Percentiles rank a stretch among this genome's conserved stretches.
These are phyloP conservation scores for Neltuma alba DNA, from an alignment of 306 rosid genomes.

Conservation along the genomic window DNA sequence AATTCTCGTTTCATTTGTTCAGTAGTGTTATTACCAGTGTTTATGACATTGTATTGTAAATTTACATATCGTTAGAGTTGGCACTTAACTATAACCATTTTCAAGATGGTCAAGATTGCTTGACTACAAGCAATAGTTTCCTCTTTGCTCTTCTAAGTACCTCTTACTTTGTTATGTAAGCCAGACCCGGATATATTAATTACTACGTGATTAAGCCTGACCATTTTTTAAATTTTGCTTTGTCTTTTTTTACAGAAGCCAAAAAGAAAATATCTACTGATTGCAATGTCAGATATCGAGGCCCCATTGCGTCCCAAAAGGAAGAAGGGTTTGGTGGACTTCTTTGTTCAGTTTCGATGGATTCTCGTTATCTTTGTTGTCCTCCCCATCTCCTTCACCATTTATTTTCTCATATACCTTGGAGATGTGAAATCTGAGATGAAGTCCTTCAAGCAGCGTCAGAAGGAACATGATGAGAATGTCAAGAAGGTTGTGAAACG, in stretches of 20 bases:
- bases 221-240: background rate
- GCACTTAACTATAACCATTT: background rate
- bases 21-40: background rate
- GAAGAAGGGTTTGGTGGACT: conserved; percentile 89
- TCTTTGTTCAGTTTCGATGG: conserved; percentile 84
- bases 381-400: conserved; percentile 83
- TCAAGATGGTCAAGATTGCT: background rate
- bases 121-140: background rate
- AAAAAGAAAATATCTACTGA: background rate
- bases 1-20: background rate
- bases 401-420: conserved; percentile 84
- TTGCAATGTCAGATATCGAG: conserved; percentile 81
- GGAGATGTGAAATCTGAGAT: conserved; percentile 88
- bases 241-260: conserved; percentile 18
- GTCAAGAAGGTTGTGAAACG: conserved; percentile 83
- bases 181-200: background rate
- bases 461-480: conserved; percentile 88
- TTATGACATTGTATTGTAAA: background rate
- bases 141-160: background rate
- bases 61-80: background rate
- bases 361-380: conserved; percentile 88
- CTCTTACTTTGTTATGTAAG: background rate
- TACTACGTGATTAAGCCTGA: background rate
- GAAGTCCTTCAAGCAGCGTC: conserved; percentile 88
- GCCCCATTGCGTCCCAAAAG: conserved; percentile 88